Evolutionary conservation across 768 basidiomycete genomes (phyloP).

Genomic region (Lactarius psammicola): DNA sequence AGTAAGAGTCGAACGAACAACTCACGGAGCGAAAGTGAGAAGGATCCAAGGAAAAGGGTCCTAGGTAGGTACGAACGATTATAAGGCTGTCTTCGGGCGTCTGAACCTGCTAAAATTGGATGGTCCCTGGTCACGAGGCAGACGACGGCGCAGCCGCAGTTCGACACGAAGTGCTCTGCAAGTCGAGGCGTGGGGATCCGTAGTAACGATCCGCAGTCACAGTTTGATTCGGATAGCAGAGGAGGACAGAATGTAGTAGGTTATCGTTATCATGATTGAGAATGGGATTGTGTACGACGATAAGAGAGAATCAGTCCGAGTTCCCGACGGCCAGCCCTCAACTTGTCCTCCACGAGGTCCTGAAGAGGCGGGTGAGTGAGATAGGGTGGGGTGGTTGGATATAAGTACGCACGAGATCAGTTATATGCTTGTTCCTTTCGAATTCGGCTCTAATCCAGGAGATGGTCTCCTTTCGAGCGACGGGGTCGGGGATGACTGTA

Average conservation of each 20-base stretch:
- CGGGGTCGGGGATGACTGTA: slow-evolving; percentile 60
- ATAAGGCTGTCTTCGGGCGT: slow-evolving; percentile 6
- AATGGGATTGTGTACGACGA: slow-evolving; percentile 16
- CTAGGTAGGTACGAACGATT: not conserved
- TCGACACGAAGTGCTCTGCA: not conserved
- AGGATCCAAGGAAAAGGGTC: not conserved
- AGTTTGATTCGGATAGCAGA: not conserved
- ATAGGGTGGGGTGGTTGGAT: slow-evolving; percentile 10
- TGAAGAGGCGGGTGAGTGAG: slow-evolving; percentile 32
- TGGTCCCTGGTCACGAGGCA: not conserved
- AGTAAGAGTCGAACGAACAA: not conserved
- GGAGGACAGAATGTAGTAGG: not conserved
- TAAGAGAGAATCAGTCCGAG: slow-evolving; percentile 55
- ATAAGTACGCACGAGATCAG: slow-evolving; percentile 51
- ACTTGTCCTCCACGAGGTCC: slow-evolving; percentile 59
- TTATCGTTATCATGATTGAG: slow-evolving; percentile 9
- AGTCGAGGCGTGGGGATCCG: not conserved
- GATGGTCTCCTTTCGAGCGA: slow-evolving; percentile 62
- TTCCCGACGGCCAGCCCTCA: slow-evolving; percentile 58
- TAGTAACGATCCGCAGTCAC: not conserved
- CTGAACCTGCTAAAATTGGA: not conserved
- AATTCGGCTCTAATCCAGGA: slow-evolving; percentile 73
- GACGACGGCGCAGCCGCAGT: slow-evolving; percentile 8
- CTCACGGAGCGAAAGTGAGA: not conserved
- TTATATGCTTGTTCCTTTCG: slow-evolving; percentile 56